Evolutionary conservation across 352 stramenopile genomes (phyloP).

Genomic region (Globisporangium barbulae): DNA sequence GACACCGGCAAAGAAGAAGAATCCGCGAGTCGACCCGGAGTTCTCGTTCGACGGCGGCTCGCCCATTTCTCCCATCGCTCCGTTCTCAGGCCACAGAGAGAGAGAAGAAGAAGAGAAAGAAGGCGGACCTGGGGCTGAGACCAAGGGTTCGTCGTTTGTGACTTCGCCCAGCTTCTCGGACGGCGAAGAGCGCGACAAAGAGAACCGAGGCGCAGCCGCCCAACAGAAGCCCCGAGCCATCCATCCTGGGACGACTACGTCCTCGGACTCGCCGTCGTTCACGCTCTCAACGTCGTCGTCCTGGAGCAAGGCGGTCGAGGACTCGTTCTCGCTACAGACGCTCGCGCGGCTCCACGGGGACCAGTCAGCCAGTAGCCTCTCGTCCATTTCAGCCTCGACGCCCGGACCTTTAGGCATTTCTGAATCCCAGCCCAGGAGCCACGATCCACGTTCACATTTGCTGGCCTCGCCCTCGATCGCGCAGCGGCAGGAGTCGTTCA

Average conservation of each 20-base stretch:
- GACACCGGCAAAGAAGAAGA: background rate
- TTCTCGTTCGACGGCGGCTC: slow-evolving; percentile 42
- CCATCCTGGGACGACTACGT: background rate
- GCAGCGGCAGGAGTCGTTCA: slow-evolving; percentile 42
- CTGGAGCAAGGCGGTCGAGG: slow-evolving; percentile 11
- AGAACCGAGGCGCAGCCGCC: slow-evolving; percentile 17
- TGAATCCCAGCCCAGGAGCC: background rate
- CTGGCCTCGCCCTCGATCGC: slow-evolving; percentile 24
- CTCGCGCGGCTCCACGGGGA: slow-evolving; percentile 19
- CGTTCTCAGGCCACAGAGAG: slow-evolving; percentile 9
- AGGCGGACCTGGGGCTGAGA: background rate
- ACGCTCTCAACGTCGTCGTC: slow-evolving; percentile 9
- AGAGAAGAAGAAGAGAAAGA: slow-evolving; percentile 25
- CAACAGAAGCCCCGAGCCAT: background rate
- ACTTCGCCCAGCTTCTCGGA: slow-evolving; percentile 21
- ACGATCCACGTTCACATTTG: background rate
- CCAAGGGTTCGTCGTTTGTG: slow-evolving; percentile 19
- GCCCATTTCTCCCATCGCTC: slow-evolving; percentile 34
- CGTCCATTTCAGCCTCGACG: background rate
- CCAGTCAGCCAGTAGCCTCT: background rate
- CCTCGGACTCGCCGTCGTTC: slow-evolving; percentile 6
- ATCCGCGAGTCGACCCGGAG: background rate
- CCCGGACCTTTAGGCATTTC: background rate
- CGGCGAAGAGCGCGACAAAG: slow-evolving; percentile 24
- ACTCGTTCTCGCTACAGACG: slow-evolving; percentile 20